Conservation (phyloP, 495 filamentous ascomycete species). For the Penicillium roqueforti region DNA sequence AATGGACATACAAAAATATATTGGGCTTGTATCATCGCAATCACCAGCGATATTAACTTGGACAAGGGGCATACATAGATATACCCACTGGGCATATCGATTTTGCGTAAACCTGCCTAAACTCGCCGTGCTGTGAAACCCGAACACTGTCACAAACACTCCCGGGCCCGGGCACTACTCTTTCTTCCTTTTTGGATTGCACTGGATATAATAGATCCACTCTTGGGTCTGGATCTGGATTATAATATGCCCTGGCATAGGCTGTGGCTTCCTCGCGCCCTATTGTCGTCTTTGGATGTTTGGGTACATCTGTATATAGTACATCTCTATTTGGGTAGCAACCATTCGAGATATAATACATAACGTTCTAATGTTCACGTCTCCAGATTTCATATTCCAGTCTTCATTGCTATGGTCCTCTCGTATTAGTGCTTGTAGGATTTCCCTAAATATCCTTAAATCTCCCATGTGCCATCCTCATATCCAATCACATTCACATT, state of each 20-base stretch:
- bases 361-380: not conserved
- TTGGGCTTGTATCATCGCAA: not conserved
- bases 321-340: not conserved
- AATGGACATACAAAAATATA: not conserved
- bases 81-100: not conserved
- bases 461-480: too few relatives aligned
- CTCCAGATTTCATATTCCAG: not conserved
- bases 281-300: not conserved
- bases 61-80: not conserved
- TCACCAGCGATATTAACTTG: not conserved
- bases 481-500: not conserved
- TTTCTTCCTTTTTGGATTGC: not conserved
- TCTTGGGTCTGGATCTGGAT: not conserved
- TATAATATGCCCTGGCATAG: not conserved
- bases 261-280: not conserved
- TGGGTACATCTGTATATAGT: not conserved
- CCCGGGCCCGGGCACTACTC: not conserved
- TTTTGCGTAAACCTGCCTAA: not conserved
- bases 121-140: not conserved
- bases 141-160: not conserved
- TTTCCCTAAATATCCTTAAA: too few relatives aligned
- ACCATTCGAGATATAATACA: not conserved
- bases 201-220: not conserved
- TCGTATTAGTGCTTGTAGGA: too few relatives aligned
- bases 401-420: too few relatives aligned